phyloP scores from a whole-genome alignment of 345 rosid species.

The Aurinia saxatilis region DNA sequence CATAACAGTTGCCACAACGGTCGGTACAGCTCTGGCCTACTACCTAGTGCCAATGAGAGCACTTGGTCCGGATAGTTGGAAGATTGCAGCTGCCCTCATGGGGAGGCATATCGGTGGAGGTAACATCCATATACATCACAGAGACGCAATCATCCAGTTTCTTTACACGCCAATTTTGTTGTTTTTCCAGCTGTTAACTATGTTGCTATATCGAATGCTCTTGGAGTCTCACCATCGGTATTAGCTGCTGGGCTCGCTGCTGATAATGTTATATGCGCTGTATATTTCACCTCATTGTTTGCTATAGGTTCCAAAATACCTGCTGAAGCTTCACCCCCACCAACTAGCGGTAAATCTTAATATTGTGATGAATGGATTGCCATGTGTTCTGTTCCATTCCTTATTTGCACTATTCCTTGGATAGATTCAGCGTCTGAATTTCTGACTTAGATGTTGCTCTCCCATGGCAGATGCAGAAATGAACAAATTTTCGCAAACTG shows the following conservation, averaged over 20 bases:
- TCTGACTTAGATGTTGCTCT: background rate
- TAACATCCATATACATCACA: slow-evolving; percentile 9
- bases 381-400: slow-evolving; percentile 1
- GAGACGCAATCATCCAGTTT: background rate
- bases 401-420: background rate
- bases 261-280: slow-evolving; percentile 84
- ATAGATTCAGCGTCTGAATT: background rate
- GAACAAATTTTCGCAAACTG: slow-evolving; percentile 29
- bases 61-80: slow-evolving; percentile 86
- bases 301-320: slow-evolving; percentile 76
- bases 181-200: slow-evolving; percentile 62
- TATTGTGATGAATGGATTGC: too few relatives aligned
- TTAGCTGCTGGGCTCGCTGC: slow-evolving; percentile 83
- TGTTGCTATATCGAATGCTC: slow-evolving; percentile 75
- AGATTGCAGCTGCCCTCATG: slow-evolving; percentile 94
- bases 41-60: slow-evolving; percentile 75
- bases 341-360: slow-evolving; percentile 47
- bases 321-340: slow-evolving; percentile 41
- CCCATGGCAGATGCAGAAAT: slow-evolving; percentile 34
- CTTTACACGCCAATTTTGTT: background rate
- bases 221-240: slow-evolving; percentile 58
- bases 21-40: slow-evolving; percentile 71
- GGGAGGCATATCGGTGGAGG: slow-evolving; percentile 90
- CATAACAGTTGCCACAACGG: slow-evolving; percentile 58
- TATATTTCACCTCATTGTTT: slow-evolving; percentile 69